Conservation (phyloP, 2,329 filamentous ascomycete genomes). For the Tolypocladium paradoxum region DNA sequence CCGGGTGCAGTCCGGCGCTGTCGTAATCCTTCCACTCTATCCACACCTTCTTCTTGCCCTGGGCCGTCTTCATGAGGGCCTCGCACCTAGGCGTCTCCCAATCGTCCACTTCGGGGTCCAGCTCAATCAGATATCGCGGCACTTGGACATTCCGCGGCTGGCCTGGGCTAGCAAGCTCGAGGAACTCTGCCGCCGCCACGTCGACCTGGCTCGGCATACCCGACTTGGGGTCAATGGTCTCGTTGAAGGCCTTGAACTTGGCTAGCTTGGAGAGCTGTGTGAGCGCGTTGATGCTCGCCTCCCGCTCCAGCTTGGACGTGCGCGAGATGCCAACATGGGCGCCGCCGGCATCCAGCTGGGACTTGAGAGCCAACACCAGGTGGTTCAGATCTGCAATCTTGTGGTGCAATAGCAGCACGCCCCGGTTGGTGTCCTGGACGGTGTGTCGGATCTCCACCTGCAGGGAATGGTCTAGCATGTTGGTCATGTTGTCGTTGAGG, state of each 20-base stretch:
- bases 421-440: conserved; percentile 36
- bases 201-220: conserved; percentile 19
- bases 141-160: conserved; percentile 22
- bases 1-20: conserved; percentile 19
- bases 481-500: conserved; percentile 37
- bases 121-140: conserved; percentile 22
- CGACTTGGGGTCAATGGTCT: conserved; percentile 29
- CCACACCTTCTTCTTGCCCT: conserved; percentile 31
- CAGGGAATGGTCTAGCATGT: conserved; percentile 33
- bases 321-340: conserved; percentile 12
- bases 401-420: conserved; percentile 34
- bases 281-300: conserved; percentile 28
- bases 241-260: conserved; percentile 41
- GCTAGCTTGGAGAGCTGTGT: conserved; percentile 31
- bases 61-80: conserved; percentile 22
- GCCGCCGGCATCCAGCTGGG: conserved; percentile 25
- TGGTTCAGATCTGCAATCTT: conserved; percentile 33
- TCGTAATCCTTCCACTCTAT: conserved; percentile 42
- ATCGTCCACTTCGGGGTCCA: conserved; percentile 20
- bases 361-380: conserved; percentile 33
- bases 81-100: conserved; percentile 27
- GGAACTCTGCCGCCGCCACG: conserved; percentile 23
- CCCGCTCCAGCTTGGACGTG: conserved; percentile 22
- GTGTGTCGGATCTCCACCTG: conserved; percentile 36
- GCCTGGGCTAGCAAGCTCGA: conserved; percentile 26